These are phyloP conservation scores for Podila epigama DNA, from an alignment of 192 early-diverging fungal species.

Conservation along the genomic window DNA sequence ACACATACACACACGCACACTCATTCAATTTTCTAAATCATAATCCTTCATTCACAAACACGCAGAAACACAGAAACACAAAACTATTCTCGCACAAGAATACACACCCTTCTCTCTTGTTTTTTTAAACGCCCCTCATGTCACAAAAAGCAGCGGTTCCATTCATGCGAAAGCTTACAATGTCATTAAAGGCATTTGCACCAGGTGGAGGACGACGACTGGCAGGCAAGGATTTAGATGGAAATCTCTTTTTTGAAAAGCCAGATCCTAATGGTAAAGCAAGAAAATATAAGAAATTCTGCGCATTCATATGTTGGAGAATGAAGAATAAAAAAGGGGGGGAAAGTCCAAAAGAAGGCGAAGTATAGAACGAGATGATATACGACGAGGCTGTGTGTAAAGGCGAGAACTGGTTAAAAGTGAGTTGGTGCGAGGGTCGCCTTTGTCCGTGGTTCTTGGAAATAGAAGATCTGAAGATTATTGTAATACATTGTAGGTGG, in stretches of 20 bases:
- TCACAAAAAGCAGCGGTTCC: slow-evolving; percentile 7
- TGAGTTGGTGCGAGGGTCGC: too few species aligned
- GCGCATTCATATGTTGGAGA: neutral
- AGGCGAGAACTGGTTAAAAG: too few species aligned
- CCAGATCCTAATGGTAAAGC: slow-evolving; percentile 44
- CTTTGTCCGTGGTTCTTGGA: too few species aligned
- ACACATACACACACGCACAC: too few species aligned
- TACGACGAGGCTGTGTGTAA: too few species aligned
- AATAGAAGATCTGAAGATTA: too few species aligned
- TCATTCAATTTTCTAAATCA: too few species aligned
- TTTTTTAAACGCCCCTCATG: neutral
- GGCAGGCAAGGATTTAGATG: slow-evolving; percentile 35
- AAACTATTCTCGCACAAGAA: too few species aligned
- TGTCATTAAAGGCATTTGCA: slow-evolving; percentile 24
- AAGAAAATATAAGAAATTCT: neutral
- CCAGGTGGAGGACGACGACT: slow-evolving; percentile 33
- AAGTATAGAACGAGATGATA: too few species aligned
- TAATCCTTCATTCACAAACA: neutral
- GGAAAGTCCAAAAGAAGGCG: too few species aligned
- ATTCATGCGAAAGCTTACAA: slow-evolving; percentile 22
- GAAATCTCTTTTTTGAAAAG: slow-evolving; percentile 45
- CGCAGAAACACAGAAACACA: neutral
- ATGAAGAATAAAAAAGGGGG: neutral
- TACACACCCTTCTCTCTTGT: neutral
- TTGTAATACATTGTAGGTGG: too few species aligned